These are phyloP conservation scores for Citrullus amarus DNA, from an alignment of 306 rosid species.

Conservation along the genomic window DNA sequence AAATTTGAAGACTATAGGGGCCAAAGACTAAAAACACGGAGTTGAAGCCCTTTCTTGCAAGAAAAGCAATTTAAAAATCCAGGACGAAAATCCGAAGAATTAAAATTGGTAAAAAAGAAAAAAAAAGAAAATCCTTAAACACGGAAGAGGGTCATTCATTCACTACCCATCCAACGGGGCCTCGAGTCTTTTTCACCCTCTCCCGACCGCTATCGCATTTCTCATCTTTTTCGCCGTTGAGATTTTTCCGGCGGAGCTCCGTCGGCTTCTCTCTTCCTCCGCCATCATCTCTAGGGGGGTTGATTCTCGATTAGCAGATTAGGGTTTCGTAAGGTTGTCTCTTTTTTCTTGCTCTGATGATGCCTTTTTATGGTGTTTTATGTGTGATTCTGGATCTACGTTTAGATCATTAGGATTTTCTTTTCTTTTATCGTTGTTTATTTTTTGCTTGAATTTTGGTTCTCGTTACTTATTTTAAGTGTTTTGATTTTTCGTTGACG, in stretches of 20 bases:
- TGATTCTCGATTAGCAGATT: background rate
- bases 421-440: background rate
- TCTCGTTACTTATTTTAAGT: background rate
- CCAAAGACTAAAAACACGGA: background rate
- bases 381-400: background rate
- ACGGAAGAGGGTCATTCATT: background rate
- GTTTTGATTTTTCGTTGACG: background rate
- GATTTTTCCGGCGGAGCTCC: background rate
- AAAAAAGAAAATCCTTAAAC: background rate
- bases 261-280: background rate
- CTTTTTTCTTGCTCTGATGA: background rate
- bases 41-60: background rate
- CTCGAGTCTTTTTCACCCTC: background rate
- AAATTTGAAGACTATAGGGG: background rate
- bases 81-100: background rate
- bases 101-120: background rate
- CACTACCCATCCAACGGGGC: background rate
- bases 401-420: background rate
- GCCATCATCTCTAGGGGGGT: background rate
- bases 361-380: background rate
- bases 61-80: background rate
- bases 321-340: constrained; percentile 2
- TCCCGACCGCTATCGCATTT: background rate
- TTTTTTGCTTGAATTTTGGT: background rate
- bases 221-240: background rate